These are phyloP conservation scores for Podaxis pistillaris DNA, from an alignment of 768 basidiomycete genomes.

Conservation along the genomic window DNA sequence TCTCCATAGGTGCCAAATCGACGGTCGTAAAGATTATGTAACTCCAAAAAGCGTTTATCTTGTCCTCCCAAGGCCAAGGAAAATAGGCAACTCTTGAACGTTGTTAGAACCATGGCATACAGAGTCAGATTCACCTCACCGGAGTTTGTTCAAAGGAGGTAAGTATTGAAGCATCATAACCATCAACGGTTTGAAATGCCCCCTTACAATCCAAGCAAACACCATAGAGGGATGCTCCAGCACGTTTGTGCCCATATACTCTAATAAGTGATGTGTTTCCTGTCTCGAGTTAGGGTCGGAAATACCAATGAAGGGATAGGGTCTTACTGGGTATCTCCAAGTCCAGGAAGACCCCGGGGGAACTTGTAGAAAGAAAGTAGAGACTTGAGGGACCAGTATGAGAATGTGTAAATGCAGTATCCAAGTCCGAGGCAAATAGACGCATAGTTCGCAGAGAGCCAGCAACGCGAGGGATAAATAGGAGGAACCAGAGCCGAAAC, in stretches of 20 bases:
- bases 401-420: not conserved
- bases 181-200: not conserved
- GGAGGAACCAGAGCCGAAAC: not conserved
- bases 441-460: constrained; percentile 4
- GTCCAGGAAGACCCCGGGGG: constrained; percentile 5
- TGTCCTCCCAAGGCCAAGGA: not conserved
- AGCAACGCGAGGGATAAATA: constrained; percentile 4
- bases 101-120: not conserved
- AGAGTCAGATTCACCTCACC: not conserved
- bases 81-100: constrained; percentile 6
- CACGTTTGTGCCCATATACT: constrained; percentile 1
- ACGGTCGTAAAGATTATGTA: constrained; percentile 4
- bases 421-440: not conserved
- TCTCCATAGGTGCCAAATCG: not conserved
- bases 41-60: not conserved
- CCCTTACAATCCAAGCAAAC: not conserved
- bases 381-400: not conserved
- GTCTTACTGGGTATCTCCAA: constrained; percentile 1
- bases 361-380: not conserved
- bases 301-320: not conserved
- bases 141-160: not conserved
- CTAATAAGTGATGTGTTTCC: constrained; percentile 1
- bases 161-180: not conserved
- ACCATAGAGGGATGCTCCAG: constrained; percentile 8
- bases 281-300: not conserved